Evolutionary conservation across 352 stramenopile species (phyloP).

Genomic region (Globisporangium abappressorium): DNA sequence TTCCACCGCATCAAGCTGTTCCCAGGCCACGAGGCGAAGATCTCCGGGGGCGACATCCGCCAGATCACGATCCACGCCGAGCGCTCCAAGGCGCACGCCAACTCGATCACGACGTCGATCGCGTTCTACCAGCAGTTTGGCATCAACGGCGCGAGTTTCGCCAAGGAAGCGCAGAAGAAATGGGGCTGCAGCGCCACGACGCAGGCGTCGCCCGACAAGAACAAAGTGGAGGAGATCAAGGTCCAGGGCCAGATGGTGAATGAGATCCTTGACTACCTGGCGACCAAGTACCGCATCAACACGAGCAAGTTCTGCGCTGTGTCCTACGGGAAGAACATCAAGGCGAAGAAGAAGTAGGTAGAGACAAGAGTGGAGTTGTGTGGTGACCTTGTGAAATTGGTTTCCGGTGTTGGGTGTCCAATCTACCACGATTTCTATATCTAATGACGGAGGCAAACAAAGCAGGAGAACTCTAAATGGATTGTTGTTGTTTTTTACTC

Average conservation of each 20-base stretch:
- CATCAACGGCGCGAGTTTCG: conserved; percentile 63
- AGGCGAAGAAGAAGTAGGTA: conserved; percentile 71
- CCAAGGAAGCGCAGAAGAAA: conserved; percentile 80
- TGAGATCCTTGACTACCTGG: conserved; percentile 67
- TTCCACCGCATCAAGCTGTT: conserved; percentile 75
- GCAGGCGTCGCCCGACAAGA: conserved; percentile 55
- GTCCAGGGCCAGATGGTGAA: conserved; percentile 81
- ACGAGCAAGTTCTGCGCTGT: conserved; percentile 63
- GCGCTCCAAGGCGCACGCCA: conserved; percentile 69
- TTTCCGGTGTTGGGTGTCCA: background rate
- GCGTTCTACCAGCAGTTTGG: conserved; percentile 81
- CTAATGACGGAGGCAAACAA: background rate
- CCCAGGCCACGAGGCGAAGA: conserved; percentile 61
- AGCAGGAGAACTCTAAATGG: conserved; percentile 3
- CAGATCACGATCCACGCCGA: conserved; percentile 69
- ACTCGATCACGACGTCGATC: conserved; percentile 63
- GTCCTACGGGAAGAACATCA: conserved; percentile 77
- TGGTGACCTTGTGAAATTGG: background rate
- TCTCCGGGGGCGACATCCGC: conserved; percentile 49
- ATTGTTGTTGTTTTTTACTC: conserved; percentile 7
- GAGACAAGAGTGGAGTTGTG: background rate
- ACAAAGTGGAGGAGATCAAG: conserved; percentile 67
- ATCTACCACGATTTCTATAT: background rate
- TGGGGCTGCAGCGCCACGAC: conserved; percentile 74
- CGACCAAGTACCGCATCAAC: conserved; percentile 63